Evolutionary conservation across 257 asterid genomes (phyloP).

Genomic region (Vinca minor): DNA sequence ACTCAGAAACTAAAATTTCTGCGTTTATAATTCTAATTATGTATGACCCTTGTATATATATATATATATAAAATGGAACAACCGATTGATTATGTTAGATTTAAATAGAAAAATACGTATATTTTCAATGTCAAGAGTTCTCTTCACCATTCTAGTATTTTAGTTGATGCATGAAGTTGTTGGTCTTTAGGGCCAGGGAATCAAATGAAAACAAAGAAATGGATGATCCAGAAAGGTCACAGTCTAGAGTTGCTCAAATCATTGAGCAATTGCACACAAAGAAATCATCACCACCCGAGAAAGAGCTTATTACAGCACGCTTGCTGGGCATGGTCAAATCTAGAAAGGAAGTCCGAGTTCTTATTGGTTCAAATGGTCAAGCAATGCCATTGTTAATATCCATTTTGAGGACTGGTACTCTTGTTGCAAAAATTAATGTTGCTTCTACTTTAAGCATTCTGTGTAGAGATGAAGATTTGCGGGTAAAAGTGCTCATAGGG

Average conservation of each 20-base stretch:
- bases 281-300: constrained; percentile 60
- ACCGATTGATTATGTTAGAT: not conserved
- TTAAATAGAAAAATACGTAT: not conserved
- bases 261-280: constrained; percentile 69
- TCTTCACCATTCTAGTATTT: not conserved
- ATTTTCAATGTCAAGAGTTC: constrained; percentile 6
- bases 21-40: not conserved
- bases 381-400: constrained; percentile 83
- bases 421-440: constrained; percentile 55
- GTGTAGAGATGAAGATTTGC: constrained; percentile 66
- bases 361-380: constrained; percentile 77
- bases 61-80: too few relatives aligned
- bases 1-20: not conserved
- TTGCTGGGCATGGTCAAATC: constrained; percentile 73
- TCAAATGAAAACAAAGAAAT: constrained; percentile 53
- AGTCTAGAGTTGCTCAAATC: constrained; percentile 61
- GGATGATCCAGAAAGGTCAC: constrained; percentile 59
- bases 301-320: constrained; percentile 80
- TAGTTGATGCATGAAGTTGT: constrained; percentile 4
- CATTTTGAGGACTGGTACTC: constrained; percentile 68
- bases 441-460: constrained; percentile 61
- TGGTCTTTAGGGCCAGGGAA: constrained; percentile 44
- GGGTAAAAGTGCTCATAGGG: constrained; percentile 78
- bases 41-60: too few relatives aligned
- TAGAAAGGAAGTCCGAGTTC: constrained; percentile 70